A percentile compares a stretch with the other conserved stretches of the same genome.
These are phyloP conservation scores for Hypholoma fasciculare DNA, from an alignment of 768 basidiomycete genomes.

Conservation along the genomic window DNA sequence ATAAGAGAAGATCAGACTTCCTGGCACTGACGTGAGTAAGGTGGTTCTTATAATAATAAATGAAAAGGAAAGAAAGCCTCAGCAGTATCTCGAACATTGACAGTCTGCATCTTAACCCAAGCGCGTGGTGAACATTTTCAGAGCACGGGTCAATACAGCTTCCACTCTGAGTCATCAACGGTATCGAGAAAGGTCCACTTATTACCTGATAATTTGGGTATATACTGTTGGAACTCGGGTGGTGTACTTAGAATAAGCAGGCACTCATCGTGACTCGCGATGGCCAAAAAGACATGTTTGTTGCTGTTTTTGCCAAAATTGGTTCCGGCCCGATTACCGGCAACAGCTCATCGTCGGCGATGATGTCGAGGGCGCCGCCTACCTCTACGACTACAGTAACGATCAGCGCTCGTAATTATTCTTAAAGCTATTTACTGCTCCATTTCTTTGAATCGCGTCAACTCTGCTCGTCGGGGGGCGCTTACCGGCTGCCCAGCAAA, in stretches of 20 bases:
- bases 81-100: slow-evolving; percentile 93
- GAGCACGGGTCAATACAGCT: slow-evolving; percentile 67
- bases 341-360: too few relatives aligned
- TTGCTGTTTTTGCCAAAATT: too few relatives aligned
- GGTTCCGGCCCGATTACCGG: too few relatives aligned
- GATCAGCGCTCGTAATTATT: too few relatives aligned
- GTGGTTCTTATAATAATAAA: neutral
- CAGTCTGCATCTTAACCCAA: slow-evolving; percentile 77
- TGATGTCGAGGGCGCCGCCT: too few relatives aligned
- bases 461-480: too few relatives aligned
- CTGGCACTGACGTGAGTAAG: neutral
- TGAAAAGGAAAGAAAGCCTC: slow-evolving; percentile 41
- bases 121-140: slow-evolving; percentile 15
- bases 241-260: neutral
- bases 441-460: too few relatives aligned
- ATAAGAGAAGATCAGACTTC: slow-evolving; percentile 9
- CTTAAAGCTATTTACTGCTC: too few relatives aligned
- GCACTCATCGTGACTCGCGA: neutral
- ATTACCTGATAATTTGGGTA: neutral
- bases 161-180: slow-evolving; percentile 94
- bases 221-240: neutral
- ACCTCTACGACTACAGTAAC: too few relatives aligned
- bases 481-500: too few relatives aligned
- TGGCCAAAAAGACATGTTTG: too few relatives aligned
- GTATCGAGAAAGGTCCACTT: slow-evolving; percentile 5